phyloP scores from a whole-genome alignment of 2,329 filamentous ascomycete species.

The Neonectria hederae region DNA sequence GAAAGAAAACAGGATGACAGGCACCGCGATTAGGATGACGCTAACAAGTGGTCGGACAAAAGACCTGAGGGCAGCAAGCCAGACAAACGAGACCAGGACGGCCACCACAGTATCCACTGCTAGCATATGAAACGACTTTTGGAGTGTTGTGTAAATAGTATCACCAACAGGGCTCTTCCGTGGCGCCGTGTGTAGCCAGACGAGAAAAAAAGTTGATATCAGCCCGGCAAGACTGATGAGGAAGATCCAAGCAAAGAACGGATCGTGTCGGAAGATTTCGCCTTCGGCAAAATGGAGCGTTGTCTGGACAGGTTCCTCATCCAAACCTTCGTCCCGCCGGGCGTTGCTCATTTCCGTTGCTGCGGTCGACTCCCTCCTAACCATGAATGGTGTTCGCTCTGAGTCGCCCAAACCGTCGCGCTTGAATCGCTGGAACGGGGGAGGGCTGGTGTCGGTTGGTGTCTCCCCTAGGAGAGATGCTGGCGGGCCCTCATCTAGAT shows the following conservation, averaged over 20 bases:
- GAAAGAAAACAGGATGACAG: conserved; percentile 86
- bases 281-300: conserved; percentile 66
- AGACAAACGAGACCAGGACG: conserved; percentile 85
- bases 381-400: conserved; percentile 51
- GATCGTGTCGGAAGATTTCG: conserved; percentile 83
- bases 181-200: conserved; percentile 86
- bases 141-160: conserved; percentile 90
- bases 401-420: conserved; percentile 47
- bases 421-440: conserved; percentile 70
- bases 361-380: conserved; percentile 54
- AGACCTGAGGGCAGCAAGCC: conserved; percentile 87
- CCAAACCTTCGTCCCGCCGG: conserved; percentile 49
- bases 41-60: conserved; percentile 88
- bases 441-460: conserved; percentile 62
- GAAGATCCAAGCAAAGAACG: conserved; percentile 92
- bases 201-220: conserved; percentile 87
- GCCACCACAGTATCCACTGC: conserved; percentile 93
- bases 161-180: conserved; percentile 82
- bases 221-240: conserved; percentile 84
- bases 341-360: conserved; percentile 59
- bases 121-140: conserved; percentile 87
- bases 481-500: conserved; percentile 66
- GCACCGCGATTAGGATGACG: conserved; percentile 83
- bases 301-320: conserved; percentile 47
- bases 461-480: conserved; percentile 67